Evolutionary conservation across 257 asterid species (phyloP).

Genomic region (Osmanthus fragrans): DNA sequence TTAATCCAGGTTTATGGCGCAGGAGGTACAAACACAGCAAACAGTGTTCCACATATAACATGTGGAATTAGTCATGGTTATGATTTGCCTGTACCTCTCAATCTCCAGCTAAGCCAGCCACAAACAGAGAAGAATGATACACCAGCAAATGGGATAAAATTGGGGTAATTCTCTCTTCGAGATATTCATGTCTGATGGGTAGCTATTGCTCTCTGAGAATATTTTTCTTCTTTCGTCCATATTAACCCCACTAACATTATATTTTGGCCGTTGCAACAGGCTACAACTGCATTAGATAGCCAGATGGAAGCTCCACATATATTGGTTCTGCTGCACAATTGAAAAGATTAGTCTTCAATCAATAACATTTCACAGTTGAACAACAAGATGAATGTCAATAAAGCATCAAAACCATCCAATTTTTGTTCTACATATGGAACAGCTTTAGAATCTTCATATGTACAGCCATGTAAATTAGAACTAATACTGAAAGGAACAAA

Average conservation of each 20-base stretch:
- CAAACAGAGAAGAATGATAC: conserved; percentile 16
- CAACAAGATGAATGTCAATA: conserved; percentile 22
- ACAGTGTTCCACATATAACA: conserved; percentile 23
- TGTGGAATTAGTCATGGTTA: conserved; percentile 18
- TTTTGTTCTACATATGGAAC: conserved; percentile 14
- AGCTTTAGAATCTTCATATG: conserved; percentile 21
- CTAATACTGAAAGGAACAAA: not conserved
- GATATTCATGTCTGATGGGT: conserved; percentile 13
- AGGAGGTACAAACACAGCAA: conserved; percentile 31
- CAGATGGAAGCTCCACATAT: not conserved
- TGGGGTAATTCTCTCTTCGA: conserved; percentile 33
- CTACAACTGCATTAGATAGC: conserved; percentile 37
- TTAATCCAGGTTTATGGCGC: conserved; percentile 42
- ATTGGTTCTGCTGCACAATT: conserved; percentile 12
- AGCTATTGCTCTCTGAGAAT: not conserved
- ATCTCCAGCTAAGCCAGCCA: conserved; percentile 44
- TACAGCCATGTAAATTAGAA: conserved; percentile 9
- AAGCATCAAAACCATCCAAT: conserved; percentile 7
- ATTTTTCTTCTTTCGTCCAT: not conserved
- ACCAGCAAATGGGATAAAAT: conserved; percentile 27
- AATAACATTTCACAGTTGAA: conserved; percentile 6
- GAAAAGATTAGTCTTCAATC: conserved; percentile 15
- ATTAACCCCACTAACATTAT: not conserved
- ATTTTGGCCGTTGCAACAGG: conserved; percentile 32
- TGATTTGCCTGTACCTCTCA: conserved; percentile 24